Conservation (phyloP, 2,329 filamentous ascomycete species). For the Fusarium multiceps region DNA sequence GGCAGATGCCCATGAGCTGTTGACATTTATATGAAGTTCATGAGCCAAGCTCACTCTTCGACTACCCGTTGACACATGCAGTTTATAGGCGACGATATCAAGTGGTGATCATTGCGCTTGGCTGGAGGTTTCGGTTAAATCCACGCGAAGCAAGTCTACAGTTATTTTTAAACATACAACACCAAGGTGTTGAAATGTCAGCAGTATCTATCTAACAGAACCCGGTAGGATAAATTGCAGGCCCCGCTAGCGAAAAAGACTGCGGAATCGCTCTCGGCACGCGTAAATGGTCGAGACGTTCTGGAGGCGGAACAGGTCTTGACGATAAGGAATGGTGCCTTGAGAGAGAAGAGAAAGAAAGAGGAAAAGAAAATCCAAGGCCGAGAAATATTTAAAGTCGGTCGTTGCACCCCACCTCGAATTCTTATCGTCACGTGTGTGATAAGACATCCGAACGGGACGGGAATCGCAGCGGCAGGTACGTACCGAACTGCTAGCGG, state of each 20-base stretch:
- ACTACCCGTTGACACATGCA: not conserved
- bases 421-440: not conserved
- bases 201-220: constrained; percentile 98
- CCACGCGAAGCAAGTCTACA: not conserved
- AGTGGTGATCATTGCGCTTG: too few relatives aligned
- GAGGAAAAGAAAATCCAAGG: constrained; percentile 27
- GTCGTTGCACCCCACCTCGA: not conserved
- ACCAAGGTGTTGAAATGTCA: constrained; percentile 64
- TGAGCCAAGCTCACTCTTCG: not conserved
- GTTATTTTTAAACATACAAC: not conserved
- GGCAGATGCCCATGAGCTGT: not conserved
- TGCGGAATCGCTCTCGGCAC: constrained; percentile 85
- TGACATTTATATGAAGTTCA: not conserved
- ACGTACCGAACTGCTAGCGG: constrained; percentile 42
- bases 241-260: constrained; percentile 99
- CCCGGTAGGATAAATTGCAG: constrained; percentile 77
- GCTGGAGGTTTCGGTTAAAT: not conserved
- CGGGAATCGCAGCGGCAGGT: constrained; percentile 18
- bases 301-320: constrained; percentile 76
- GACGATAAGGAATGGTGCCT: constrained; percentile 97
- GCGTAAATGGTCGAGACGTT: constrained; percentile 89
- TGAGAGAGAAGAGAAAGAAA: constrained; percentile 55
- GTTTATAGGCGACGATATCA: not conserved
- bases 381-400: constrained; percentile 20
- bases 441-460: not conserved